Conservation (phyloP, 768 basidiomycete genomes). For the Kwoniella pini region DNA sequence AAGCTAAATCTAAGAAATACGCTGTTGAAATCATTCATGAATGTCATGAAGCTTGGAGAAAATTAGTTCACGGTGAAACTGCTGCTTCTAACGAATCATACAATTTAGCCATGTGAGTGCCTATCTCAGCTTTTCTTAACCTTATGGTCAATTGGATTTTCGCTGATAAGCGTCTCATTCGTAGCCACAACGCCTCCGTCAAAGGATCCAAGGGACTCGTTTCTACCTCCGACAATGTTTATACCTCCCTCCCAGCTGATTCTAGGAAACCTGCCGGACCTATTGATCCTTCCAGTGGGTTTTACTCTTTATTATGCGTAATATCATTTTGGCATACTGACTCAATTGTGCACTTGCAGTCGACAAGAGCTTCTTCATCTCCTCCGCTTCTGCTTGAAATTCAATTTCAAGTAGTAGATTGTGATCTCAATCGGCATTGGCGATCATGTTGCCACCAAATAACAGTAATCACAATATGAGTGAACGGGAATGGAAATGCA, state of each 20-base stretch:
- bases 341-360: conserved; percentile 26
- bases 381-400: conserved; percentile 50
- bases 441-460: conserved; percentile 25
- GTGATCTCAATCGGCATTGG: conserved; percentile 28
- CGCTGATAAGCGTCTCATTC: no score
- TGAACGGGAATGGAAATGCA: not conserved
- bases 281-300: conserved; percentile 84
- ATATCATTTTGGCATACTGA: not conserved
- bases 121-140: not conserved
- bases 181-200: conserved; percentile 77
- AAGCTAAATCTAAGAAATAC: conserved; percentile 99
- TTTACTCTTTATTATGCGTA: not conserved
- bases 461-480: not conserved
- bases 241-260: conserved; percentile 70
- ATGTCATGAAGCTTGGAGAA: conserved; percentile 97
- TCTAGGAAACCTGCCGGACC: conserved; percentile 82
- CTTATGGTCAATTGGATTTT: not conserved
- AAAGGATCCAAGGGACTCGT: conserved; percentile 72
- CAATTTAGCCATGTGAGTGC: conserved; percentile 79
- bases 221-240: conserved; percentile 64
- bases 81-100: conserved; percentile 70
- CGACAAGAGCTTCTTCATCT: conserved; percentile 56
- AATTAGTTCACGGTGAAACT: conserved; percentile 75
- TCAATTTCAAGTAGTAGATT: conserved; percentile 6
- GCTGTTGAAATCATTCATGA: conserved; percentile 99